A percentile compares a stretch with the other conserved stretches of the same genome.
Evolutionary conservation across 2,329 filamentous ascomycete genomes (phyloP).

Genomic region (Stagonosporopsis chrysanthemi): DNA sequence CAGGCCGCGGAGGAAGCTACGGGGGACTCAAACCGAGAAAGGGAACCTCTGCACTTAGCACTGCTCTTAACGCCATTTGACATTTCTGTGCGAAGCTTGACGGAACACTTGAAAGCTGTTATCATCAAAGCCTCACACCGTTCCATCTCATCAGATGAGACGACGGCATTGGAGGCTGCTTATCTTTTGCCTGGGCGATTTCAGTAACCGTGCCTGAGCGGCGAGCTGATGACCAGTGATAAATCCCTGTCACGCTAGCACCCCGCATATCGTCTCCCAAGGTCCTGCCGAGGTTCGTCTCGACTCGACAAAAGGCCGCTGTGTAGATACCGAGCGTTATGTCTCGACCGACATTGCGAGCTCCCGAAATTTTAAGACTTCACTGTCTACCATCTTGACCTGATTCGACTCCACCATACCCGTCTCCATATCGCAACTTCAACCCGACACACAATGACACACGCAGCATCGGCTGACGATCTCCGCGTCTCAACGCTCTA

Average conservation of each 20-base stretch:
- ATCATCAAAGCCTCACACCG: background rate
- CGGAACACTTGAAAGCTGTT: background rate
- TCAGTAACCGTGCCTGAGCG: background rate
- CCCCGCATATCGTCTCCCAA: conserved; percentile 16
- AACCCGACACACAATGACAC: conserved; percentile 31
- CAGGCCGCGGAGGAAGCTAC: background rate
- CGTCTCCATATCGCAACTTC: background rate
- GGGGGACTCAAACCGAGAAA: background rate
- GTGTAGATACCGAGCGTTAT: conserved; percentile 12
- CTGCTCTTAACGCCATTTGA: background rate
- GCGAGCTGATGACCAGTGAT: background rate
- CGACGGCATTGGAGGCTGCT: background rate
- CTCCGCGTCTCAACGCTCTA: conserved; percentile 46
- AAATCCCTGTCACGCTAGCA: conserved; percentile 11
- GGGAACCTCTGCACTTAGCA: background rate
- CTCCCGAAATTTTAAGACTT: background rate
- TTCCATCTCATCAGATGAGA: background rate
- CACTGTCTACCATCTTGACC: background rate
- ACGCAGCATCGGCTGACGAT: conserved; percentile 43
- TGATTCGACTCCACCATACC: background rate
- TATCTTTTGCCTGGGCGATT: background rate
- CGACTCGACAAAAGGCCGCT: conserved; percentile 4
- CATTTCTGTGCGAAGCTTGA: background rate
- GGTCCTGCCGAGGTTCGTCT: conserved; percentile 16
- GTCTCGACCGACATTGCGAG: background rate